A percentile compares a stretch with the other conserved stretches of the same genome.
These are phyloP conservation scores for Casaregolazyma suthepensis DNA, from an alignment of 1,139 yeast species.

Conservation along the genomic window DNA sequence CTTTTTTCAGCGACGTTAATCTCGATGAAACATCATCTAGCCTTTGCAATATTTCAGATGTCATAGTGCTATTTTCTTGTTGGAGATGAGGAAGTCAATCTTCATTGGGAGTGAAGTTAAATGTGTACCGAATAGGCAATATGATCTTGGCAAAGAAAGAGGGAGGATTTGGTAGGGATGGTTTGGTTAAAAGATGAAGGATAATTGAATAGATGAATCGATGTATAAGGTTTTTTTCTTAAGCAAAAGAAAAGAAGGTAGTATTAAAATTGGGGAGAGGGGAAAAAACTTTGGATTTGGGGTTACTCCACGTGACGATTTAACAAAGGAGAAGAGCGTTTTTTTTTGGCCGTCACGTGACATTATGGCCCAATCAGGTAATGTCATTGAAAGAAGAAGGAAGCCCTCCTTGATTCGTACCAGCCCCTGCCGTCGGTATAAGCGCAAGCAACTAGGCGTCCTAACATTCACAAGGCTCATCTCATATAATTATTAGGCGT, in stretches of 20 bases:
- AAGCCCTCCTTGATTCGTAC: neutral
- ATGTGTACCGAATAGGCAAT: neutral
- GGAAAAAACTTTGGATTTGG: neutral
- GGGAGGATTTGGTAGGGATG: neutral
- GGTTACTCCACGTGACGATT: neutral
- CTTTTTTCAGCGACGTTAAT: slow-evolving; percentile 38
- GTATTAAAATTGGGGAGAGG: too few species aligned
- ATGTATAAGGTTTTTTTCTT: too few species aligned
- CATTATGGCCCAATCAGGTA: neutral
- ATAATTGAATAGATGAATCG: neutral
- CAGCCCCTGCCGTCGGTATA: neutral
- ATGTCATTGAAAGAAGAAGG: neutral
- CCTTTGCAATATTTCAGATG: slow-evolving; percentile 34
- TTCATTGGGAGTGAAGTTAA: neutral
- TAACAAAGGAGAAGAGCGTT: neutral
- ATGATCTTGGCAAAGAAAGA: neutral
- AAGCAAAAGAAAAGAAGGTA: too few species aligned
- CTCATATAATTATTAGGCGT: neutral
- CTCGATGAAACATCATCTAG: slow-evolving; percentile 35
- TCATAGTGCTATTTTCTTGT: slow-evolving; percentile 2
- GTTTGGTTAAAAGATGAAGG: neutral
- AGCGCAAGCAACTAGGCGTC: neutral
- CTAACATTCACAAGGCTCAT: neutral
- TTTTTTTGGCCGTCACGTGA: neutral
- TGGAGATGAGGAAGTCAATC: neutral